Percentiles rank a stretch among this genome's conserved stretches.
phyloP scores from a whole-genome alignment of 2,329 filamentous ascomycete genomes.

The Xylariales sp. region DNA sequence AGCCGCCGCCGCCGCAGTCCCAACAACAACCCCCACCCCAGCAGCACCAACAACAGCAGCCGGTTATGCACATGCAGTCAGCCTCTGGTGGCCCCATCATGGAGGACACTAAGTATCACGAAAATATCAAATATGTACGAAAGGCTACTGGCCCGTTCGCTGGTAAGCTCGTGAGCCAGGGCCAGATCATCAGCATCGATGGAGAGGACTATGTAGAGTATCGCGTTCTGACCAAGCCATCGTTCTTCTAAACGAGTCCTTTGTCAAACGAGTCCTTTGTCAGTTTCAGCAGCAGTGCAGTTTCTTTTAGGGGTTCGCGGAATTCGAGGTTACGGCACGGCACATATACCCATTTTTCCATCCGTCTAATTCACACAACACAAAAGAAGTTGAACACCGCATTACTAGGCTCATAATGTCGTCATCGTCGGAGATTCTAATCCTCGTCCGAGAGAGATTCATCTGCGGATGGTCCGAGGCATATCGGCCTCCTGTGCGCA shows the following conservation, averaged over 20 bases:
- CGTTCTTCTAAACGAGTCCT: constrained; percentile 44
- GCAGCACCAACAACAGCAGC: constrained; percentile 7
- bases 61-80: neutral
- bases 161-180: constrained; percentile 59
- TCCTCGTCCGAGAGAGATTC: too few relatives aligned
- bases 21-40: constrained; percentile 8
- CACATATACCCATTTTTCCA: constrained; percentile 2
- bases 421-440: too few relatives aligned
- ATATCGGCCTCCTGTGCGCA: neutral
- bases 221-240: constrained; percentile 58
- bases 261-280: neutral
- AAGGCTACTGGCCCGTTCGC: constrained; percentile 57
- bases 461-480: too few relatives aligned
- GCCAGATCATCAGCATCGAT: constrained; percentile 59
- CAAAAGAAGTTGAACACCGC: too few relatives aligned
- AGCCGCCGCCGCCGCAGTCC: neutral
- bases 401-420: too few relatives aligned
- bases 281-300: neutral
- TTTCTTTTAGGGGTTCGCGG: neutral
- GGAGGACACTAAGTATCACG: constrained; percentile 42
- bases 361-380: too few relatives aligned
- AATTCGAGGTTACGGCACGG: neutral
- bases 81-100: neutral
- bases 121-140: constrained; percentile 58
- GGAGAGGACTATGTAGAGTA: constrained; percentile 66